Conservation (phyloP, 2,329 filamentous ascomycete species). For the Colletotrichum lini region DNA sequence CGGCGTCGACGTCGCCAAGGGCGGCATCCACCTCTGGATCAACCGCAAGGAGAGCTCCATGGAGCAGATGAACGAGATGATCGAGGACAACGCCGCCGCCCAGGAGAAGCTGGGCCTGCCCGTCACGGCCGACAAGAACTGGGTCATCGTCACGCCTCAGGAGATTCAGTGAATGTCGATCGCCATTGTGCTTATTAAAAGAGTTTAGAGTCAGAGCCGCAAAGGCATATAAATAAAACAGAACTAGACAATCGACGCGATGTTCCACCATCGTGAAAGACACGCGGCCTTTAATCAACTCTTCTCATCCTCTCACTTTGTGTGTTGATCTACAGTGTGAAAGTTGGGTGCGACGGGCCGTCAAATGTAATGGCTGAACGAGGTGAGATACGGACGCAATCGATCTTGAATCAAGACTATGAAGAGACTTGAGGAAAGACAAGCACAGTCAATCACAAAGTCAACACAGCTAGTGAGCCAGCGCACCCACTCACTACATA, state of each 20-base stretch:
- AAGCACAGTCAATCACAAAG: no score
- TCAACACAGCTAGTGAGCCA: no score
- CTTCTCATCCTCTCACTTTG: no score
- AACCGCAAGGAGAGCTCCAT: conserved; percentile 55
- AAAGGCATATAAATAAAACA: not conserved
- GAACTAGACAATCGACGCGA: conserved; percentile 4
- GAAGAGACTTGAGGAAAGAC: not conserved
- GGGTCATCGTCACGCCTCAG: conserved; percentile 57
- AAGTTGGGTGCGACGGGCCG: no score
- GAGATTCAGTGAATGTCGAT: conserved; percentile 52
- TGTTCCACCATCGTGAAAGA: not conserved
- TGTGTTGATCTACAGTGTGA: no score
- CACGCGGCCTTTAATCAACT: rapidly evolving
- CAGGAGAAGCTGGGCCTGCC: conserved; percentile 54
- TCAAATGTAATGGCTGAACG: no score
- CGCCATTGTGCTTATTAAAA: not conserved
- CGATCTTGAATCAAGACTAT: no score
- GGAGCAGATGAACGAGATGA: conserved; percentile 55
- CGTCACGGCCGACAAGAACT: conserved; percentile 61
- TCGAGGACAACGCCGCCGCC: conserved; percentile 50
- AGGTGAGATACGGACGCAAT: not conserved
- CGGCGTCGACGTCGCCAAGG: conserved; percentile 57
- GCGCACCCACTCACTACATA: no score
- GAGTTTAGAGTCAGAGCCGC: not conserved
- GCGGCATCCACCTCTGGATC: conserved; percentile 59